A percentile compares a stretch with the other conserved stretches of the same genome.
Conservation (phyloP, 1,284 basidiomycete genomes). For the Ceratobasidium sp. region DNA sequence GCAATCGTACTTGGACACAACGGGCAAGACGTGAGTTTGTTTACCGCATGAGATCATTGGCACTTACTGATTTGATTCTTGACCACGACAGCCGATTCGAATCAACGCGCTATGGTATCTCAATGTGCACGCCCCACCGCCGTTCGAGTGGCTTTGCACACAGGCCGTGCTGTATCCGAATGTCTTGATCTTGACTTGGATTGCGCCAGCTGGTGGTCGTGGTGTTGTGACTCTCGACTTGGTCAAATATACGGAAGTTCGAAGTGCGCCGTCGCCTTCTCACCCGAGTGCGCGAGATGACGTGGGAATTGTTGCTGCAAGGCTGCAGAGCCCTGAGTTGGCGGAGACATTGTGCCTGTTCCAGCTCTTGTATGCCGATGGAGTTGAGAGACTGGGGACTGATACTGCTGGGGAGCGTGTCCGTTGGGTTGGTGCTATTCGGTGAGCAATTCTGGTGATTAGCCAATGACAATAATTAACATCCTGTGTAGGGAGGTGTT, state of each 20-base stretch:
- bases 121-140: constrained; percentile 80
- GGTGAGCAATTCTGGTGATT: constrained; percentile 58
- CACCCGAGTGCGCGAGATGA: constrained; percentile 81
- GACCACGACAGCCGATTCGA: constrained; percentile 68
- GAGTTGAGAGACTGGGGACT: constrained; percentile 81
- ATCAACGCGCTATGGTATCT: constrained; percentile 88
- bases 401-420: constrained; percentile 84
- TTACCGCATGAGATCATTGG: neutral
- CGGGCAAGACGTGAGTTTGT: constrained; percentile 28
- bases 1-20: constrained; percentile 29
- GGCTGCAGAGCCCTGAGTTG: constrained; percentile 61
- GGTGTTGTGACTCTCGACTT: constrained; percentile 84
- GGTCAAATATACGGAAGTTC: constrained; percentile 81
- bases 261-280: constrained; percentile 76
- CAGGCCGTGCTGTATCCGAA: constrained; percentile 83
- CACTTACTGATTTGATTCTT: constrained; percentile 38
- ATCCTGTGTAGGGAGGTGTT: constrained; percentile 66
- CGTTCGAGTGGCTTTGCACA: constrained; percentile 83
- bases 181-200: constrained; percentile 82
- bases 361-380: constrained; percentile 85
- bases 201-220: constrained; percentile 75
- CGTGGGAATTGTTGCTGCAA: constrained; percentile 81
- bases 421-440: constrained; percentile 86
- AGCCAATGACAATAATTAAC: constrained; percentile 20
- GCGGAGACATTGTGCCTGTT: constrained; percentile 83